Conservation (phyloP, 2,329 filamentous ascomycete genomes). For the Cordyceps pruinosa region DNA sequence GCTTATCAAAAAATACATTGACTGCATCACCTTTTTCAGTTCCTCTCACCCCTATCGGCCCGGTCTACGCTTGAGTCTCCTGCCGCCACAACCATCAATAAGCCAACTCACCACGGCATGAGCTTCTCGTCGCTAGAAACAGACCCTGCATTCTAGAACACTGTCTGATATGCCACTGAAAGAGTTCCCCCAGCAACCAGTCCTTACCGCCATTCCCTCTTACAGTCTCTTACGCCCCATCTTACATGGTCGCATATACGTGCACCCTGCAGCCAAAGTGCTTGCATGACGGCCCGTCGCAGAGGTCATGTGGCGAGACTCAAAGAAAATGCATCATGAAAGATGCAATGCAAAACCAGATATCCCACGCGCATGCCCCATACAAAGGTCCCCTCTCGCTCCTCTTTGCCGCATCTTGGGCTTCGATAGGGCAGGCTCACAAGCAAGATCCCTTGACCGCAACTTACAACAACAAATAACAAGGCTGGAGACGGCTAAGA, state of each 20-base stretch:
- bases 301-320: neutral
- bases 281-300: neutral
- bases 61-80: no score
- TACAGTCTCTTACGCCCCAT: neutral
- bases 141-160: neutral
- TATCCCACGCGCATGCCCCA: neutral
- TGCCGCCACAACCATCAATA: no score
- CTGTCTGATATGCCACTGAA: neutral
- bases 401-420: neutral
- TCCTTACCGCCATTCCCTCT: no score
- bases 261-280: neutral
- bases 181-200: neutral
- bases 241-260: neutral
- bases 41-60: no score
- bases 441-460: neutral
- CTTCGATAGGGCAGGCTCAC: neutral
- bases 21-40: no score
- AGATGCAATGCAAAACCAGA: neutral
- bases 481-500: neutral
- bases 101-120: no score
- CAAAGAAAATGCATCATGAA: neutral
- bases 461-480: conserved; percentile 11
- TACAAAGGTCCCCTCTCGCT: neutral
- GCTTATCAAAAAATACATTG: no score
- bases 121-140: no score